Conservation (phyloP, 75 land plant genomes). For the Cupressus sempervirens region DNA sequence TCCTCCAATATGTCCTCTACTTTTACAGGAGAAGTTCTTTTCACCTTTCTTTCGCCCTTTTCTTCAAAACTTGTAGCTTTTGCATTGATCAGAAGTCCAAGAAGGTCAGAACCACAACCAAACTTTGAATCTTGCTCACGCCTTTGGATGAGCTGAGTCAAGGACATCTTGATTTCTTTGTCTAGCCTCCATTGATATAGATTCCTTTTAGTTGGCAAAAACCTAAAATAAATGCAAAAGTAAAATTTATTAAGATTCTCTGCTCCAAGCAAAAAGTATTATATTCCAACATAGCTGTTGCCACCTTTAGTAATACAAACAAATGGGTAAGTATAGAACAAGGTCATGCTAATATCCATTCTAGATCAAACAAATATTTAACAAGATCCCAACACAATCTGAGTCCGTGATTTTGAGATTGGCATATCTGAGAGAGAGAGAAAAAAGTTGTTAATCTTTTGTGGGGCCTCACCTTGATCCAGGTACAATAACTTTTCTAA, state of each 20-base stretch:
- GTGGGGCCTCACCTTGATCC: slow-evolving; percentile 29
- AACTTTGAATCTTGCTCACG: slow-evolving; percentile 19
- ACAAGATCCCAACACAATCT: not conserved
- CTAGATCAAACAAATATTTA: not conserved
- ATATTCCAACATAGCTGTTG: not conserved
- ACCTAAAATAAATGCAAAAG: slow-evolving; percentile 5
- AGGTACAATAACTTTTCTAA: slow-evolving; percentile 31
- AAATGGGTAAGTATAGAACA: not conserved
- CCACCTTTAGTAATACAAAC: not conserved
- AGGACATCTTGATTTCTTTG: slow-evolving; percentile 20
- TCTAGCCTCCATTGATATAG: slow-evolving; percentile 17
- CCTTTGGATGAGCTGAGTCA: slow-evolving; percentile 30
- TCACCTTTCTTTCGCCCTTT: not conserved
- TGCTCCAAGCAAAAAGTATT: not conserved
- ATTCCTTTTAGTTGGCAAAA: slow-evolving; percentile 36
- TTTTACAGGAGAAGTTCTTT: slow-evolving; percentile 3
- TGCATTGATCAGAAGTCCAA: slow-evolving; percentile 51
- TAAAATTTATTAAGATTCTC: not conserved
- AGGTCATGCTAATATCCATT: not conserved
- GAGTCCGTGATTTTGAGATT: not conserved
- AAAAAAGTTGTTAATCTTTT: not conserved
- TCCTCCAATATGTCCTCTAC: slow-evolving; percentile 40
- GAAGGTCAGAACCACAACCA: slow-evolving; percentile 9
- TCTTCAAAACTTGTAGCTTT: slow-evolving; percentile 15
- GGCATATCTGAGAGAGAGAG: not conserved